These are phyloP conservation scores for Raphanus raphanistrum DNA, from an alignment of 345 rosid genomes.

Conservation along the genomic window DNA sequence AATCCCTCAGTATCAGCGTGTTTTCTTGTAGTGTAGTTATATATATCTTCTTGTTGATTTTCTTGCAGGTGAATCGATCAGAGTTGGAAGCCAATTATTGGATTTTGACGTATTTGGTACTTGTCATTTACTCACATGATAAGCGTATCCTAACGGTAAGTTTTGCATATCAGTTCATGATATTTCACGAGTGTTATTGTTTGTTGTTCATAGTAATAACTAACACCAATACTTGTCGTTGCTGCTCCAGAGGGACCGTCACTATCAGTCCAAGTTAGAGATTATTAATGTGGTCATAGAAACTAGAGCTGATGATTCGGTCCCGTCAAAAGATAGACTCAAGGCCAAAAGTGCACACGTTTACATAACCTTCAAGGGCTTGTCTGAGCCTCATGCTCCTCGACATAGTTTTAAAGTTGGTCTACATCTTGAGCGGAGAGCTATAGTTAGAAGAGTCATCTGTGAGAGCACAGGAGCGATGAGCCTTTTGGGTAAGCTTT, in stretches of 20 bases:
- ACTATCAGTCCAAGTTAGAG: not conserved
- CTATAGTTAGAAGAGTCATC: slow-evolving; percentile 1
- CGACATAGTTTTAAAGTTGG: not conserved
- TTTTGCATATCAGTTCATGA: not conserved
- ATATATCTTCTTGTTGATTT: not conserved
- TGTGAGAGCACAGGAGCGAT: not conserved
- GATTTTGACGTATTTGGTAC: not conserved
- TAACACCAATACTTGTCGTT: not conserved
- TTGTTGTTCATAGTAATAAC: not conserved
- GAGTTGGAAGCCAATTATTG: not conserved
- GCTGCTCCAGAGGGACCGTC: not conserved
- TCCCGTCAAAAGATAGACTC: not conserved
- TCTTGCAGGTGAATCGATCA: not conserved
- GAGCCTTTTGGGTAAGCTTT: not conserved
- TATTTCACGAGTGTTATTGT: not conserved
- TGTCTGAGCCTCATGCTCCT: not conserved
- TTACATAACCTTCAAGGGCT: not conserved
- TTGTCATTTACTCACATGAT: not conserved
- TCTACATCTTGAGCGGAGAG: not conserved
- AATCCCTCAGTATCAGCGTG: too few relatives aligned
- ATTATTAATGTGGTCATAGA: not conserved
- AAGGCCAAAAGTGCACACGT: not conserved
- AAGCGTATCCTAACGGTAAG: not conserved
- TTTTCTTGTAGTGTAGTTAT: not conserved
- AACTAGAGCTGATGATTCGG: not conserved